Base-by-base conservation (phyloP, 352 stramenopile species). In the Phytophthora constricta region DNA sequence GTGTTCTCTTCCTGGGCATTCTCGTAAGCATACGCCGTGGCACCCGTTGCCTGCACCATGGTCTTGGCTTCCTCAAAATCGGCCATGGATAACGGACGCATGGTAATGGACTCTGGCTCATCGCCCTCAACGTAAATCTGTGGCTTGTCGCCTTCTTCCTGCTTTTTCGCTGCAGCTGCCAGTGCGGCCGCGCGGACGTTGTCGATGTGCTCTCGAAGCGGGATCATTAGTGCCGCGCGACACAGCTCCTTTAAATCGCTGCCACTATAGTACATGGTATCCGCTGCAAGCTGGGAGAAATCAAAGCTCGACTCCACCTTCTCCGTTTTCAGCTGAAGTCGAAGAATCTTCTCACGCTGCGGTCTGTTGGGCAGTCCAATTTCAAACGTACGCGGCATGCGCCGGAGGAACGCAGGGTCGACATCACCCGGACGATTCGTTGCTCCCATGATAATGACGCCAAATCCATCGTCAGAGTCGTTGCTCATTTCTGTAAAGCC, bases 361-460 rank as follows among this genome's bases (percentile, higher is more conserved):
- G 83, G 61, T 43, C 68, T 70, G 58, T 95, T 76, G 0, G 97
- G 97, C n/a, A 99, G 69, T 20, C 83, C 83, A 56, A 99, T 98
- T 64, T 97, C 86, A 70, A 99, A 99, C 31, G 93, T 92, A 19
- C 97, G 89, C n/a, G 97, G 96, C 74, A 99, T 95, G 22, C 97
- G 91, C 34, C 97, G 90, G 17, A 99, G 74, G 72, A 99, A 98
- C 14, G 97, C 97, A 34, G 90, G 82, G 70, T 99, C 95, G 2
- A 98, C 86, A 31, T 97, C 93, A 1, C 80, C 81, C 0, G 93
- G 93, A 1, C 93, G 91, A 74, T 99, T 99, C 0, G 97, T 99
- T 2, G 97, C 97, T 20, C 96, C 97, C 61, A 99, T 84, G 17
- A 99, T 90, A 61, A 99, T 96, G 41, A 99, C 95, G 45, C 91